Percentiles rank a stretch among this genome's conserved stretches.
Evolutionary conservation across 352 stramenopile species (phyloP).

Genomic region (Pilasporangium apinafurcum): DNA sequence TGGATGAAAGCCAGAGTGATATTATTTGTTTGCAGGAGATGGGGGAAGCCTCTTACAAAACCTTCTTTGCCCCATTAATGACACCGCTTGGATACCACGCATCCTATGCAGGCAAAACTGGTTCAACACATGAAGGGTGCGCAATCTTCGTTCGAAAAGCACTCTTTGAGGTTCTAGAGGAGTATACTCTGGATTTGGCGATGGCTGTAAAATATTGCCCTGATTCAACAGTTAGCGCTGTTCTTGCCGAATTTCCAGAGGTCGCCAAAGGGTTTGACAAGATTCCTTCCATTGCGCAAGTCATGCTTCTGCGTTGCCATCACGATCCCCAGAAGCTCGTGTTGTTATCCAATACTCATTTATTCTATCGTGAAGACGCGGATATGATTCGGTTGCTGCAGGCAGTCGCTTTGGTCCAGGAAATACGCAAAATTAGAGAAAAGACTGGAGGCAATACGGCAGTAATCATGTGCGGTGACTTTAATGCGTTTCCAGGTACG

Average conservation of each 20-base stretch:
- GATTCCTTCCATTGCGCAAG: slow-evolving; percentile 62
- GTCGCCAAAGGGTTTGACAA: slow-evolving; percentile 33
- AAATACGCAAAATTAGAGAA: slow-evolving; percentile 19
- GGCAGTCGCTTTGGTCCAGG: slow-evolving; percentile 28
- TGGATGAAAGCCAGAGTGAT: slow-evolving; percentile 51
- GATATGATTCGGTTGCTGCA: slow-evolving; percentile 66
- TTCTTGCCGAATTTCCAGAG: slow-evolving; percentile 56
- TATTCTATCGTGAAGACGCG: slow-evolving; percentile 70
- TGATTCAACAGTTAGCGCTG: slow-evolving; percentile 18
- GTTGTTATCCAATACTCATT: slow-evolving; percentile 64
- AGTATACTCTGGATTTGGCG: slow-evolving; percentile 35
- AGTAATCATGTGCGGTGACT: slow-evolving; percentile 62
- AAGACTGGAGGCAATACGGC: slow-evolving; percentile 13
- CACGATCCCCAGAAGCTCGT: slow-evolving; percentile 12
- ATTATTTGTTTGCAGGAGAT: slow-evolving; percentile 76
- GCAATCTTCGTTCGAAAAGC: slow-evolving; percentile 37
- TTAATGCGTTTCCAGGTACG: slow-evolving; percentile 50
- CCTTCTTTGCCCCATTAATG: slow-evolving; percentile 59
- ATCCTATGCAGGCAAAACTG: slow-evolving; percentile 62
- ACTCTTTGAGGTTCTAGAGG: slow-evolving; percentile 39
- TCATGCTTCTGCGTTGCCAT: slow-evolving; percentile 37
- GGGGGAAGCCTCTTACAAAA: slow-evolving; percentile 39
- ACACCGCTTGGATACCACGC: slow-evolving; percentile 33
- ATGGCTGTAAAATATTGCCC: slow-evolving; percentile 20
- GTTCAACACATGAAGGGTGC: slow-evolving; percentile 63